A percentile compares a stretch with the other conserved stretches of the same genome.
Conservation (phyloP, 495 filamentous ascomycete species). For the Penicillium psychrofluorescens region DNA sequence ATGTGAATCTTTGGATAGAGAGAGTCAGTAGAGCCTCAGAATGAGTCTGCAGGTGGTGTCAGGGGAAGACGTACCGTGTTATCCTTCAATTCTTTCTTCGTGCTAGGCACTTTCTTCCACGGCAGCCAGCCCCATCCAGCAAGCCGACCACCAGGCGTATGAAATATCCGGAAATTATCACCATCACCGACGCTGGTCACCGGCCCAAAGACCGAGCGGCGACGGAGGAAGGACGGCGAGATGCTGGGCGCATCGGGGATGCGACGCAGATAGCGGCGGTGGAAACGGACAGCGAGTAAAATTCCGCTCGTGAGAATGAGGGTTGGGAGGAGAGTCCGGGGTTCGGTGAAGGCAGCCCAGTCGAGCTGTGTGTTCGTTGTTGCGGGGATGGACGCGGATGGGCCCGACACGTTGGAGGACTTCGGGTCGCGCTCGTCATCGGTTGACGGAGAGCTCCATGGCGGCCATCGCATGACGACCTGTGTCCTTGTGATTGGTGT, state of each 20-base stretch:
- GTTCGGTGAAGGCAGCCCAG: constrained; percentile 62
- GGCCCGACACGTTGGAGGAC: constrained; percentile 5
- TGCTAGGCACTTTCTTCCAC: constrained; percentile 62
- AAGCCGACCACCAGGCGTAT: constrained; percentile 82
- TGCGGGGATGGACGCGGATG: constrained; percentile 1
- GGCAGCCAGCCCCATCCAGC: constrained; percentile 89
- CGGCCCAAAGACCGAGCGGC: constrained; percentile 66
- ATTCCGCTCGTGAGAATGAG: constrained; percentile 61
- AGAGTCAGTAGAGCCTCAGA: no score
- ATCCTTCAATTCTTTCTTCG: constrained; percentile 59
- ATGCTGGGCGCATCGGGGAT: constrained; percentile 70
- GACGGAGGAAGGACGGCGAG: constrained; percentile 56
- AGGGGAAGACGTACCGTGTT: constrained; percentile 56
- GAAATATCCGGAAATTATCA: constrained; percentile 88
- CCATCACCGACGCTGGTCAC: constrained; percentile 96
- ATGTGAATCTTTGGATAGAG: constrained; percentile 54
- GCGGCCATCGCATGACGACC: constrained; percentile 47
- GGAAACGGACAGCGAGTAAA: constrained; percentile 49
- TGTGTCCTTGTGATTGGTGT: constrained; percentile 18
- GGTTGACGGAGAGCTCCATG: constrained; percentile 37
- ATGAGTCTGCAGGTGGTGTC: not conserved
- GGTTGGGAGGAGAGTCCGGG: constrained; percentile 58
- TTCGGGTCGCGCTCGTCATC: constrained; percentile 18
- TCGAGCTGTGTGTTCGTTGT: constrained; percentile 20
- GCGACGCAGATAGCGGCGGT: constrained; percentile 63